A percentile compares a stretch with the other conserved stretches of the same genome.
Evolutionary conservation across 2,329 filamentous ascomycete species (phyloP).

Genomic region (Aspergillus candidus): DNA sequence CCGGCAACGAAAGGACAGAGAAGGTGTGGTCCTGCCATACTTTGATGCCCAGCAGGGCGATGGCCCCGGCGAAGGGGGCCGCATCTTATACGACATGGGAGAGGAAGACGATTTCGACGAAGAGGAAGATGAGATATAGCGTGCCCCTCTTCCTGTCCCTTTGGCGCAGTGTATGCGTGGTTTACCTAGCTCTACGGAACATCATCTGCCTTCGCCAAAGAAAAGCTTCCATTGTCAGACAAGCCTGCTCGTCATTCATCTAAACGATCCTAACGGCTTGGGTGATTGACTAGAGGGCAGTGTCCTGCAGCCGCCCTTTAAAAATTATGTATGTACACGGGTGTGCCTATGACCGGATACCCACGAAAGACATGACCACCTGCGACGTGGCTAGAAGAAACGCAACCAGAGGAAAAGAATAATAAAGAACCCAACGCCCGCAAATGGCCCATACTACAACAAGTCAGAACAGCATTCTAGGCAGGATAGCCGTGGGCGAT

Average conservation of each 20-base stretch:
- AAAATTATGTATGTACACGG: conserved; percentile 33
- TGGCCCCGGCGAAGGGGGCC: conserved; percentile 72
- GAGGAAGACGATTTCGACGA: conserved; percentile 95
- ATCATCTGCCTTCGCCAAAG: too few relatives aligned
- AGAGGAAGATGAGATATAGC: conserved; percentile 82
- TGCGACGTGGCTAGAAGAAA: conserved; percentile 61
- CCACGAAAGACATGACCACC: conserved; percentile 7
- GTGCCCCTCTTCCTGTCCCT: not conserved
- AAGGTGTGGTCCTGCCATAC: conserved; percentile 87
- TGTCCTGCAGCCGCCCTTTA: conserved; percentile 27
- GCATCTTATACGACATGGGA: conserved; percentile 96
- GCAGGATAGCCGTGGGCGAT: not conserved
- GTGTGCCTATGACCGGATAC: conserved; percentile 23
- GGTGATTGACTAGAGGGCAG: conserved; percentile 11
- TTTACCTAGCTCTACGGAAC: not conserved
- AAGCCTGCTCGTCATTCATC: not conserved
- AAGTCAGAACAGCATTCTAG: conserved; percentile 17
- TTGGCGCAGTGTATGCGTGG: not conserved
- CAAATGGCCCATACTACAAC: conserved; percentile 76
- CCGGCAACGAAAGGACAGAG: conserved; percentile 77
- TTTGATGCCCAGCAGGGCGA: conserved; percentile 83
- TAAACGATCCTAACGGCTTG: not conserved
- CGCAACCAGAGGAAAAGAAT: conserved; percentile 86
- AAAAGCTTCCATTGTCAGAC: not conserved
- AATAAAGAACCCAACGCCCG: conserved; percentile 71